Evolutionary conservation across 164 flowering plant species (phyloP).

Genomic region (Saururus chinensis): DNA sequence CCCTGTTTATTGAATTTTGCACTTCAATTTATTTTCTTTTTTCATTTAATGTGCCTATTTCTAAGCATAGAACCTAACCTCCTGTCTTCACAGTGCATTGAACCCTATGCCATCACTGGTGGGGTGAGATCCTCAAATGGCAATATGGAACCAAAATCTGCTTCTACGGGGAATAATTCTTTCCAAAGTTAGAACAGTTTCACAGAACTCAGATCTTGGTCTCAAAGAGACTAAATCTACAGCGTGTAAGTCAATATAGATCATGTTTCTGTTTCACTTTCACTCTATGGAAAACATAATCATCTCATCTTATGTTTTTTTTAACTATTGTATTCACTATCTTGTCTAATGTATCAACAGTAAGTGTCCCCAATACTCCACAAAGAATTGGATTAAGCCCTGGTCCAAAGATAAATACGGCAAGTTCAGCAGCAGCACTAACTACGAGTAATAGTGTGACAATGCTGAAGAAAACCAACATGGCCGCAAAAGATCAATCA

Average conservation of each 20-base stretch:
- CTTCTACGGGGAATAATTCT: constrained; percentile 38
- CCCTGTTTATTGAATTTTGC: constrained; percentile 3
- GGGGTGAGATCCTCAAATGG: constrained; percentile 28
- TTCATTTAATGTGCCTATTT: neutral
- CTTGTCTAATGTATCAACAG: too few species aligned
- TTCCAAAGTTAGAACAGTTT: constrained; percentile 47
- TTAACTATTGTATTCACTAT: neutral
- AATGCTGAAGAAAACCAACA: constrained; percentile 33
- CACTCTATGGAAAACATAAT: too few species aligned
- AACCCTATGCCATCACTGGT: constrained; percentile 55
- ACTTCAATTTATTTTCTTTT: neutral
- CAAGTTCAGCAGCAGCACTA: too few species aligned
- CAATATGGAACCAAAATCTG: constrained; percentile 44
- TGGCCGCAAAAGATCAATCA: constrained; percentile 34
- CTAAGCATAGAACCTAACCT: constrained; percentile 5
- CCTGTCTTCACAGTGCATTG: constrained; percentile 53
- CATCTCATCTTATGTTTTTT: neutral
- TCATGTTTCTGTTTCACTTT: too few species aligned
- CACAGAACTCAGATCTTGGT: constrained; percentile 47
- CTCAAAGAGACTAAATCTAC: constrained; percentile 54
- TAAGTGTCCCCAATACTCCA: too few species aligned
- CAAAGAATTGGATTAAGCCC: too few species aligned
- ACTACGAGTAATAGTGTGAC: constrained; percentile 24
- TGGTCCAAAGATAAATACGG: too few species aligned
- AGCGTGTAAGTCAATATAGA: constrained; percentile 38